Conservation (phyloP, 176 grass and related monocot genomes). For the Eleusine coracana region DNA sequence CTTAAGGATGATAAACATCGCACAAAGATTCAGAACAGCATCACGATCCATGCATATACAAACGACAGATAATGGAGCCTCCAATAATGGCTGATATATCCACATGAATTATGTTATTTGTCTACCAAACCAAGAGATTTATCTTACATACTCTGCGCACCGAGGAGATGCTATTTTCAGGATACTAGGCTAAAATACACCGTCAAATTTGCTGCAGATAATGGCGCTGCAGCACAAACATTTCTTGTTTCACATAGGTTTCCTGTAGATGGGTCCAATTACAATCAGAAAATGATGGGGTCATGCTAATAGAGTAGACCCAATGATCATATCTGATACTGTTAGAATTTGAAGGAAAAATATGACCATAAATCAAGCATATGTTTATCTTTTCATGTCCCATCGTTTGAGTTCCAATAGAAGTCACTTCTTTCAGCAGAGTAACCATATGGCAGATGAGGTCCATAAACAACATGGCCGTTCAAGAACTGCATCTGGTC, state of each 20-base stretch:
- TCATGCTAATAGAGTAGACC: slow-evolving; percentile 43
- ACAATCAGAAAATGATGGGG: slow-evolving; percentile 56
- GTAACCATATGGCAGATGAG: slow-evolving; percentile 71
- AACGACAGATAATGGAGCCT: slow-evolving; percentile 2
- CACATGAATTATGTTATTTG: background rate
- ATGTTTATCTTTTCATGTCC: slow-evolving; percentile 23
- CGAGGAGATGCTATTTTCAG: slow-evolving; percentile 27
- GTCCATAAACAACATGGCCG: slow-evolving; percentile 73
- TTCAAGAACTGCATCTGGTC: slow-evolving; percentile 73
- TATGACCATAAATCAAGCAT: slow-evolving; percentile 22
- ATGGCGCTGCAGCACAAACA: background rate
- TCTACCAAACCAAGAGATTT: slow-evolving; percentile 22
- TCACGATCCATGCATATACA: slow-evolving; percentile 1
- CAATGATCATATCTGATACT: slow-evolving; percentile 45
- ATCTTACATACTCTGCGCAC: slow-evolving; percentile 14
- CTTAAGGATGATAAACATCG: background rate
- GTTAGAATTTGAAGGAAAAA: slow-evolving; percentile 47
- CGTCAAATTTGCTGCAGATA: background rate
- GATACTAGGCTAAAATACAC: slow-evolving; percentile 34
- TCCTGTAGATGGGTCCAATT: slow-evolving; percentile 25
- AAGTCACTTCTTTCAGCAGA: slow-evolving; percentile 52
- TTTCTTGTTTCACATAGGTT: slow-evolving; percentile 19
- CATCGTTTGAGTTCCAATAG: slow-evolving; percentile 60
- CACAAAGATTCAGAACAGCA: slow-evolving; percentile 24
- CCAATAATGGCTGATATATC: slow-evolving; percentile 3